Percentiles rank a stretch among this genome's conserved stretches.
These are phyloP conservation scores for Luvunga scandens DNA, from an alignment of 345 rosid genomes.

Conservation along the genomic window DNA sequence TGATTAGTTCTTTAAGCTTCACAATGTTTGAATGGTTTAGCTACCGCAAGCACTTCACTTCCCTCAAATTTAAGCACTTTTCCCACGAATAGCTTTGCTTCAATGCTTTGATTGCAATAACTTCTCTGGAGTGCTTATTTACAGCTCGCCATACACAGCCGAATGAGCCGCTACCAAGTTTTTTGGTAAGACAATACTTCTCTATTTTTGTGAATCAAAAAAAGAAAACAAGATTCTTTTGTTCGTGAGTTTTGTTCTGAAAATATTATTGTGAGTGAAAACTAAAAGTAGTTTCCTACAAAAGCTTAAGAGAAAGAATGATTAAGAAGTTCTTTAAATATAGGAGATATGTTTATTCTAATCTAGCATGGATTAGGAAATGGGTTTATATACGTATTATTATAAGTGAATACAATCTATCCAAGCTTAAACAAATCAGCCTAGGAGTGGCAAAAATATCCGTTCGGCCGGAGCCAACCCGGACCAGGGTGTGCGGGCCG, in stretches of 20 bases:
- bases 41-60: slow-evolving; percentile 79
- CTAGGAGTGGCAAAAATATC: too few species aligned
- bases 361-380: too few species aligned
- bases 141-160: slow-evolving; percentile 83
- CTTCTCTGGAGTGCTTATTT: slow-evolving; percentile 73
- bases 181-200: slow-evolving; percentile 71
- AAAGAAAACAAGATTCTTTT: too few species aligned
- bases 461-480: too few species aligned
- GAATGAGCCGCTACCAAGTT: slow-evolving; percentile 89
- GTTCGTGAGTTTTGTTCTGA: too few species aligned
- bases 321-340: too few species aligned
- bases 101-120: slow-evolving; percentile 87
- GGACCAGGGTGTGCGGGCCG: too few species aligned
- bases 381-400: too few species aligned
- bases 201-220: slow-evolving; percentile 30
- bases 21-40: slow-evolving; percentile 88
- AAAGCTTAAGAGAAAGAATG: background rate
- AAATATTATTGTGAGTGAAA: too few species aligned
- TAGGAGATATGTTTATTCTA: too few species aligned
- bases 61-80: slow-evolving; percentile 77
- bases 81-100: slow-evolving; percentile 86
- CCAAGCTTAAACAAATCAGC: too few species aligned
- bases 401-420: too few species aligned
- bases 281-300: background rate
- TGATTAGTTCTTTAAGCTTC: slow-evolving; percentile 83